phyloP scores from a whole-genome alignment of 2,329 filamentous ascomycete genomes.

The Orbilia blumenaviensis region DNA sequence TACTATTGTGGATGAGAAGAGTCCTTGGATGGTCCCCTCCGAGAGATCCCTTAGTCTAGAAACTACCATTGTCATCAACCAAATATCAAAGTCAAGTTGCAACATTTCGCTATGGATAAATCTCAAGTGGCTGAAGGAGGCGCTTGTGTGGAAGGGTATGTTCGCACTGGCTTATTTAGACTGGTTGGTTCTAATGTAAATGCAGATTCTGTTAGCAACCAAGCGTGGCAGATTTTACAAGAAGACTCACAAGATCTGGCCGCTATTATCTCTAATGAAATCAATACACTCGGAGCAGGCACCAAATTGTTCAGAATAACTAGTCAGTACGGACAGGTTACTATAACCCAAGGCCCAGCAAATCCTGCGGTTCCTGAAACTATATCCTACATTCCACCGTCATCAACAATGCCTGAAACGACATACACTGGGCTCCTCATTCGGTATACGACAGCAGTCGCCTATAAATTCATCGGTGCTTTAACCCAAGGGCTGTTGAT shows the following conservation, averaged over 20 bases:
- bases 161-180: neutral
- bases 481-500: neutral
- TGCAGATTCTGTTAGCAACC: slow-evolving; percentile 16
- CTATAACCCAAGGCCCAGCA: neutral
- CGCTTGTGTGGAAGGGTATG: slow-evolving; percentile 63
- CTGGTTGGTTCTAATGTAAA: neutral
- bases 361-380: neutral
- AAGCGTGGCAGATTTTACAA: slow-evolving; percentile 27
- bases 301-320: slow-evolving; percentile 39
- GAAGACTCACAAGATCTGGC: slow-evolving; percentile 43
- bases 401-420: slow-evolving; percentile 31
- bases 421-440: slow-evolving; percentile 9
- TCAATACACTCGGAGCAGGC: slow-evolving; percentile 10
- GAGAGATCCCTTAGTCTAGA: slow-evolving; percentile 80
- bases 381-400: neutral
- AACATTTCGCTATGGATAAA: slow-evolving; percentile 88
- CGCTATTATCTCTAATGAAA: slow-evolving; percentile 33
- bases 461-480: neutral
- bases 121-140: slow-evolving; percentile 82
- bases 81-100: slow-evolving; percentile 88
- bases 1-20: slow-evolving; percentile 71
- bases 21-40: slow-evolving; percentile 85
- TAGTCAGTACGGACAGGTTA: slow-evolving; percentile 31
- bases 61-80: slow-evolving; percentile 92
- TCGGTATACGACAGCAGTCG: neutral